A percentile compares a stretch with the other conserved stretches of the same genome.
Evolutionary conservation across 352 stramenopile genomes (phyloP).

Genomic region (Phytophthora lateralis): DNA sequence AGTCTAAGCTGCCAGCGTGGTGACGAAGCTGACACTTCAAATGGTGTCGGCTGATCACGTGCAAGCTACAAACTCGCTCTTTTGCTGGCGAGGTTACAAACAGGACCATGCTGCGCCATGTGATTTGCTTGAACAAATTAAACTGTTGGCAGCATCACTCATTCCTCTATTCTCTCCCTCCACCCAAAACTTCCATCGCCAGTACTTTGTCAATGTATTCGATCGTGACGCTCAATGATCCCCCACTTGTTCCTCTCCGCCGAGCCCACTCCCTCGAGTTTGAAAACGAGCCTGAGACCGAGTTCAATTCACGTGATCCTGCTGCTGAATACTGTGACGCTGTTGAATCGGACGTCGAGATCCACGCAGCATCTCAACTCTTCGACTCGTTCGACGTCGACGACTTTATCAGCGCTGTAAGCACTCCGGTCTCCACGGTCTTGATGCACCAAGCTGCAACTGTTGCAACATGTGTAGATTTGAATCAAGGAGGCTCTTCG

Average conservation of each 20-base stretch:
- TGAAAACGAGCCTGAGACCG: neutral
- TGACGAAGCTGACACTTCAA: neutral
- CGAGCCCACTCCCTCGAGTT: conserved; percentile 17
- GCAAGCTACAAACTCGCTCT: conserved; percentile 1
- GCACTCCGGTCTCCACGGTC: neutral
- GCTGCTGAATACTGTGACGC: no score
- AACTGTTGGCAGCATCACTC: conserved; percentile 15
- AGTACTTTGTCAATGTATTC: conserved; percentile 2
- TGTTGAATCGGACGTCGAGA: conserved; percentile 3
- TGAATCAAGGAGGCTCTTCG: neutral
- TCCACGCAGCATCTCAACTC: conserved; percentile 9
- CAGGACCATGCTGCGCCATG: neutral
- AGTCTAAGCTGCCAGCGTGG: no score
- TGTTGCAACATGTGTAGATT: neutral
- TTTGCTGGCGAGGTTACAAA: conserved; percentile 3
- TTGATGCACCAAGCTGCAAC: neutral
- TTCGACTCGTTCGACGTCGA: conserved; percentile 18
- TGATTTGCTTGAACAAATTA: neutral
- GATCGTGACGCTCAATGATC: neutral
- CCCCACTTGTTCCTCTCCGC: neutral
- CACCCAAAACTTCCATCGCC: neutral
- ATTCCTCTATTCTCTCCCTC: neutral
- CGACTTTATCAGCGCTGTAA: conserved; percentile 1
- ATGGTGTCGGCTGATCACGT: conserved; percentile 8
- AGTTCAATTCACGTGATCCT: neutral